These are phyloP conservation scores for Elaeis oleifera DNA, from an alignment of 202 grass and related monocot genomes.

Conservation along the genomic window DNA sequence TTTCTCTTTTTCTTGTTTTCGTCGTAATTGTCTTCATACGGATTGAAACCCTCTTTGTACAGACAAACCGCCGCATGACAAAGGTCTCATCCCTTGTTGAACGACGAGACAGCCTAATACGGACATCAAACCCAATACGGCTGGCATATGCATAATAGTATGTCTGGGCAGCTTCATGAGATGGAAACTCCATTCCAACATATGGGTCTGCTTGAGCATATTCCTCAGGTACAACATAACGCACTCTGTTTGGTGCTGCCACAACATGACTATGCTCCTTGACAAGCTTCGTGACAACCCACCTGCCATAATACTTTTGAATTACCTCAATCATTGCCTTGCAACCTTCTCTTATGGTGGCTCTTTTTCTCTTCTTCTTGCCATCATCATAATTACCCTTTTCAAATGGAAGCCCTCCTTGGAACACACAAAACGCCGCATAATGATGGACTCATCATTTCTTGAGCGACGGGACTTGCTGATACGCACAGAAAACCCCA, in stretches of 20 bases:
- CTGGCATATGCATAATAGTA: slow-evolving; percentile 71
- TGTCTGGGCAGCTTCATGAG: slow-evolving; percentile 49
- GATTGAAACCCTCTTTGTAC: slow-evolving; percentile 51
- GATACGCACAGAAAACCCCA: slow-evolving; percentile 58
- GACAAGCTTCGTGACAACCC: slow-evolving; percentile 89
- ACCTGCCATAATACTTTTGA: slow-evolving; percentile 75
- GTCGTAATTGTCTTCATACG: slow-evolving; percentile 38
- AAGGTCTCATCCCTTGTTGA: slow-evolving; percentile 46
- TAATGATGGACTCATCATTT: slow-evolving; percentile 55
- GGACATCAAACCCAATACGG: slow-evolving; percentile 52
- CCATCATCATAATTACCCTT: slow-evolving; percentile 47
- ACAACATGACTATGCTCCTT: slow-evolving; percentile 79
- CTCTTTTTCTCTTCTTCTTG: slow-evolving; percentile 68
- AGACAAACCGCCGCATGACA: slow-evolving; percentile 59
- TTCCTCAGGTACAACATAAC: slow-evolving; percentile 59
- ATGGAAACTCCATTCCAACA: slow-evolving; percentile 50
- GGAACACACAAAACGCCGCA: slow-evolving; percentile 56
- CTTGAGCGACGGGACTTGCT: slow-evolving; percentile 64
- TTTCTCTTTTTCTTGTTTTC: slow-evolving; percentile 51
- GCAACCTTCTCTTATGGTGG: slow-evolving; percentile 92
- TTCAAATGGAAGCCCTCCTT: slow-evolving; percentile 67
- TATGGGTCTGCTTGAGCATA: slow-evolving; percentile 42
- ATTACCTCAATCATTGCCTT: slow-evolving; percentile 99
- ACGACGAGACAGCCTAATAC: slow-evolving; percentile 49
- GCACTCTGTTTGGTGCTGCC: slow-evolving; percentile 55